phyloP scores from a whole-genome alignment of 768 basidiomycete genomes.

The Chlorophyllum brunneum region DNA sequence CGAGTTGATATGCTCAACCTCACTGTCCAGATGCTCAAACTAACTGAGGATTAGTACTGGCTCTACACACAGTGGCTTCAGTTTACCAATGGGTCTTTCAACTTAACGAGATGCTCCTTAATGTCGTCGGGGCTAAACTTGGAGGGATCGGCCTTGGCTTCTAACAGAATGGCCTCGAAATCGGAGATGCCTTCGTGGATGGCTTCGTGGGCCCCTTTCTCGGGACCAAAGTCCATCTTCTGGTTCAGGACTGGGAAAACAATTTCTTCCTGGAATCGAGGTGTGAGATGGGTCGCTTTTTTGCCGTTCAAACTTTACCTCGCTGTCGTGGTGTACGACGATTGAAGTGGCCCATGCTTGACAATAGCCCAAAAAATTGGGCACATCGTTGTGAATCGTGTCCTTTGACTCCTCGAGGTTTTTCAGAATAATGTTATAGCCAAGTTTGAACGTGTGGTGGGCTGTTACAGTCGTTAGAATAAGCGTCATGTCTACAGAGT shows the following conservation, averaged over 20 bases:
- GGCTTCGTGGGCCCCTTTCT: background rate
- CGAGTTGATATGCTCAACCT: slow-evolving; percentile 7
- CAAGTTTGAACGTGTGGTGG: slow-evolving; percentile 5
- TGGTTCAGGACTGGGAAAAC: slow-evolving; percentile 8
- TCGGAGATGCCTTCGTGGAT: background rate
- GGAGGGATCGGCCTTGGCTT: slow-evolving; percentile 1
- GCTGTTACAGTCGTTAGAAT: background rate
- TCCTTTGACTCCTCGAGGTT: background rate
- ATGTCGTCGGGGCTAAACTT: background rate
- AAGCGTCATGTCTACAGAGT: background rate
- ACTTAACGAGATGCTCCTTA: background rate
- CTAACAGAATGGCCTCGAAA: background rate
- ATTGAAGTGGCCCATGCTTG: background rate
- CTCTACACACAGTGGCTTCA: background rate
- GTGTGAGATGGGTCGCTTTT: background rate
- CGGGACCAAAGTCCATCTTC: slow-evolving; percentile 7
- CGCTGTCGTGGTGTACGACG: slow-evolving; percentile 1
- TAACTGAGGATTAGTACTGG: background rate
- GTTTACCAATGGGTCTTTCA: slow-evolving; percentile 6
- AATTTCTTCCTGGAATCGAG: background rate
- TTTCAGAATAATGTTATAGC: background rate
- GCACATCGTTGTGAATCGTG: no score
- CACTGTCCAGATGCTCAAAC: slow-evolving; percentile 1
- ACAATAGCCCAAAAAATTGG: slow-evolving; percentile 7
- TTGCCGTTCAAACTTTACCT: background rate